Base-by-base conservation (phyloP, 2,329 filamentous ascomycete genomes). In the Ilyonectria destructans region DNA sequence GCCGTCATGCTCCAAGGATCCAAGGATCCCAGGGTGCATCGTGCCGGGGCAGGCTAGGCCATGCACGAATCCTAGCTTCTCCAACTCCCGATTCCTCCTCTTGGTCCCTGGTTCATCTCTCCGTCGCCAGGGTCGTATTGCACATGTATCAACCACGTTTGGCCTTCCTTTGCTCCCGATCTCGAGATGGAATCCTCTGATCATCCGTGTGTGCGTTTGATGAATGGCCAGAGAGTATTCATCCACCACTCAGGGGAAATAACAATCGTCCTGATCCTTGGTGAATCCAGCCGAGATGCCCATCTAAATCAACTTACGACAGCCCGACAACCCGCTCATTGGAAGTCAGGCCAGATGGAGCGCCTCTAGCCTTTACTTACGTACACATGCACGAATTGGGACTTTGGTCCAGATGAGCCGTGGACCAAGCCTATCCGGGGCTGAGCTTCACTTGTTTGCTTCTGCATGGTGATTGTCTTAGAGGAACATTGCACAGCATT, bases 241-340 rank as follows among this genome's bases (percentile, higher is more conserved):
- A 46, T 66, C 63, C 52, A 51, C 57, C 58, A 66, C 45, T 58
- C 17, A 57, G 45, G 46, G 19, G 33, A 35, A 35, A 8, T 8
- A 21, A 19, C 12, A 3, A 6, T 35, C 10, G 4, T 40, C 31
- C 13, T 6, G 6, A 57, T 46, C 12, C 5, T 21, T 9, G 51
- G 45, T 9, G 19, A 15, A 40, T 37, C 51, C 26, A 21, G 21
- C 43, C 57, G 31, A 48, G 23, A 31, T 21, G 33, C 15, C 37
- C 51, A 43, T 45, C 26, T 31, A 59, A 54, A 51, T 66, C 57
- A 65, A 55, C 49, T 21, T 29, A 49, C 40, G 49, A 65, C 57
- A 56, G 31, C 19, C 62, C 26, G 54, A 26, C 26, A 26, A 6
- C 40, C 17, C 17, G 40, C 51, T 51, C 17, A 45, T 46, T 9